Conservation (phyloP, 306 rosid genomes). For the Pyrus communis region DNA sequence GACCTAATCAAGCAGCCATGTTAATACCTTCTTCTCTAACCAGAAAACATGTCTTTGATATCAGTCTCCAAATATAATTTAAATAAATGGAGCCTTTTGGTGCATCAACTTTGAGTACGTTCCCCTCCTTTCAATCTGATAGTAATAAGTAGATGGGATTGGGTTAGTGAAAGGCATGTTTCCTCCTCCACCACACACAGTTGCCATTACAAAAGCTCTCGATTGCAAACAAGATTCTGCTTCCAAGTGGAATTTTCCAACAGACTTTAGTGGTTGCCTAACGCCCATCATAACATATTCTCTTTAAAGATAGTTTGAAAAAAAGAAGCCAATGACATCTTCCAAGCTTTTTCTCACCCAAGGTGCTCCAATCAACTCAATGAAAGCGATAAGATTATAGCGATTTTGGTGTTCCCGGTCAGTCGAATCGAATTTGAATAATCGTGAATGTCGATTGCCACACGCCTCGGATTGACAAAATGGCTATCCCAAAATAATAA, state of each 20-base stretch:
- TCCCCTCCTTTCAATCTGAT: slow-evolving; percentile 24
- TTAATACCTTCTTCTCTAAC: too few species aligned
- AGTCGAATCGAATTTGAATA: too few species aligned
- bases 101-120: slow-evolving; percentile 32
- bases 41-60: neutral
- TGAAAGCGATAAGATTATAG: neutral
- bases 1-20: too few species aligned
- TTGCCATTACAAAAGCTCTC: neutral
- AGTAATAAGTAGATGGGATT: slow-evolving; percentile 9
- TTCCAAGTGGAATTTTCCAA: slow-evolving; percentile 14
- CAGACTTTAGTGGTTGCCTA: neutral
- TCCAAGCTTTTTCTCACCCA: neutral
- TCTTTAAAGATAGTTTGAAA: neutral
- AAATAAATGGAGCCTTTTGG: slow-evolving; percentile 17
- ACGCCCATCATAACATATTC: neutral
- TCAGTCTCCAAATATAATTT: slow-evolving; percentile 21
- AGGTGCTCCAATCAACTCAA: slow-evolving; percentile 7
- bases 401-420: neutral
- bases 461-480: neutral
- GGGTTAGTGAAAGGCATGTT: neutral
- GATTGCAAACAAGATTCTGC: slow-evolving; percentile 19
- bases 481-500: neutral
- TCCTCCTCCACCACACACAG: too few species aligned
- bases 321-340: neutral
- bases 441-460: too few species aligned